These are phyloP conservation scores for Multifurca ochricompacta DNA, from an alignment of 768 basidiomycete genomes.

Conservation along the genomic window DNA sequence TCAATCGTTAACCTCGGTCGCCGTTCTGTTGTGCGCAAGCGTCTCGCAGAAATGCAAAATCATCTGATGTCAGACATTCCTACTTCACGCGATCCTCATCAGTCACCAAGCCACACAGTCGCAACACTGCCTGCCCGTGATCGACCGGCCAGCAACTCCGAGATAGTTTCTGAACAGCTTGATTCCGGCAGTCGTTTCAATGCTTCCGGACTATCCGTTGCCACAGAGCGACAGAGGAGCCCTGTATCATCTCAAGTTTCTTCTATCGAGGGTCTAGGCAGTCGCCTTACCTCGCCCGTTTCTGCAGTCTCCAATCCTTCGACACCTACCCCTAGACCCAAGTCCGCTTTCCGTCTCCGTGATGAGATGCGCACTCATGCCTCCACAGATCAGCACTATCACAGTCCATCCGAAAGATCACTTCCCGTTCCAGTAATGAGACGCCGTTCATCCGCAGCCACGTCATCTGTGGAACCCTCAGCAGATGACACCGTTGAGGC, in stretches of 20 bases:
- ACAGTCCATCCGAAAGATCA: neutral
- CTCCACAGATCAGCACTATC: neutral
- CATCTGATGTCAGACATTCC: neutral
- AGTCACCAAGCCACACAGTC: neutral
- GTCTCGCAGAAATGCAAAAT: conserved; percentile 51
- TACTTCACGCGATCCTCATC: neutral
- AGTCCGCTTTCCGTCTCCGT: conserved; percentile 20
- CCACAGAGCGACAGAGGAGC: neutral
- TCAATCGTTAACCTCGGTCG: conserved; percentile 56
- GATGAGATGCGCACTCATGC: conserved; percentile 18
- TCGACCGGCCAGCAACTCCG: neutral
- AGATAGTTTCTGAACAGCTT: neutral
- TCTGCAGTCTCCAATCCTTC: conserved; percentile 8
- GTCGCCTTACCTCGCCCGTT: conserved; percentile 13
- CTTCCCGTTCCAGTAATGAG: neutral
- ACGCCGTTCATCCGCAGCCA: conserved; percentile 2
- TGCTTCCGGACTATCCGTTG: neutral
- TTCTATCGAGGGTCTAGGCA: neutral
- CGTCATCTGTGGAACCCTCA: conserved; percentile 5
- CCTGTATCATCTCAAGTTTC: neutral
- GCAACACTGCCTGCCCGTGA: neutral
- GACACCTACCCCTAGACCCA: conserved; percentile 5
- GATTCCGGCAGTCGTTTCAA: neutral
- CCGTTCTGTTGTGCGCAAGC: conserved; percentile 57
- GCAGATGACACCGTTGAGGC: conserved; percentile 3